These are phyloP conservation scores for Fusarium secorum DNA, from an alignment of 2,329 filamentous ascomycete species.

Conservation along the genomic window DNA sequence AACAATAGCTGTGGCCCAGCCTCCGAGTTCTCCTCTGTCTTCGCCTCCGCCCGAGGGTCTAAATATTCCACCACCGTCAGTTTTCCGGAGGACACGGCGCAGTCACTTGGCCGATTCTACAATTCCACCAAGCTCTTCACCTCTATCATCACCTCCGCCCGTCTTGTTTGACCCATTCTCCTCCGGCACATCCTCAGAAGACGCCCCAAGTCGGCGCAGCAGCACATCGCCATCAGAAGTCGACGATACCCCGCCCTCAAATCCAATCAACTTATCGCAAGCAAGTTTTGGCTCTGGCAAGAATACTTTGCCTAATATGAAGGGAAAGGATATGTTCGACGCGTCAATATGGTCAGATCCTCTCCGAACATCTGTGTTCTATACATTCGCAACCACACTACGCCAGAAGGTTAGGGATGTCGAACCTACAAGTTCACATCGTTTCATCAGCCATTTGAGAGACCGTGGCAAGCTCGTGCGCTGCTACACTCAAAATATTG, in stretches of 20 bases:
- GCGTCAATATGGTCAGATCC: conserved; percentile 74
- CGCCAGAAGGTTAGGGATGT: conserved; percentile 71
- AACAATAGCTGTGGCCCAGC: conserved; percentile 31
- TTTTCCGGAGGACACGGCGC: conserved; percentile 34
- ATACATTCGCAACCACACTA: conserved; percentile 74
- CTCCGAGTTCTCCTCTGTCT: conserved; percentile 49
- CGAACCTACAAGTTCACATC: conserved; percentile 70
- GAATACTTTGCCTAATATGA: conserved; percentile 65
- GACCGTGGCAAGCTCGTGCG: conserved; percentile 73
- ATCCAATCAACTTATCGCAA: conserved; percentile 51
- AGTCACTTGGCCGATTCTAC: conserved; percentile 33
- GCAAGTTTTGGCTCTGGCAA: conserved; percentile 43
- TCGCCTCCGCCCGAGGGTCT: conserved; percentile 49
- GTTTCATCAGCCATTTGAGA: conserved; percentile 72
- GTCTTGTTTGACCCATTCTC: conserved; percentile 61
- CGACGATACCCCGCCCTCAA: conserved; percentile 54
- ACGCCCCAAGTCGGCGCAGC: conserved; percentile 46
- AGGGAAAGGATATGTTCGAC: conserved; percentile 76
- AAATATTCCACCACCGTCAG: conserved; percentile 39
- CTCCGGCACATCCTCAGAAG: conserved; percentile 48
- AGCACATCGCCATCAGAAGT: conserved; percentile 55
- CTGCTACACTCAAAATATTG: conserved; percentile 80
- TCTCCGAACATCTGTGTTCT: conserved; percentile 73
- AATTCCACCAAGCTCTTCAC: conserved; percentile 56
- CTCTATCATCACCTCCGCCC: conserved; percentile 64